Conservation (phyloP, 2,329 filamentous ascomycete species). For the Boeremia exigua region DNA sequence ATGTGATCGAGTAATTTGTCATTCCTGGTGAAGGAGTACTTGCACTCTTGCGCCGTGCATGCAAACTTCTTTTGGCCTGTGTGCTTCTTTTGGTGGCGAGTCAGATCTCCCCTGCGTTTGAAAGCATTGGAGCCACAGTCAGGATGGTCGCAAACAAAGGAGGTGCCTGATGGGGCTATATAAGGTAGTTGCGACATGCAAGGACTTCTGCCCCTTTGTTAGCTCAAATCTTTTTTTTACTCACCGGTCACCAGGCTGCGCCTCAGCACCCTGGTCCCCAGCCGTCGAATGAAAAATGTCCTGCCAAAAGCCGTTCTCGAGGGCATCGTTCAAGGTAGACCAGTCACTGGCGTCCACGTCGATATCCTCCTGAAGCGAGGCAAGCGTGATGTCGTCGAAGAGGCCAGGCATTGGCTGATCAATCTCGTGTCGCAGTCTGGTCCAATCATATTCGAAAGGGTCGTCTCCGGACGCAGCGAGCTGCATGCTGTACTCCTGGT, state of each 20-base stretch:
- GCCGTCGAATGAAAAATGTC: not conserved
- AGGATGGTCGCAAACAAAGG: not conserved
- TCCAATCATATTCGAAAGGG: conserved; percentile 1
- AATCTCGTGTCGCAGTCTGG: not conserved
- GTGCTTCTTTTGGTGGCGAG: conserved; percentile 16
- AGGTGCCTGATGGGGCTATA: too few relatives aligned
- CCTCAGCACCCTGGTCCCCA: not conserved
- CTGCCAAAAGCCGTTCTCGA: conserved; percentile 18
- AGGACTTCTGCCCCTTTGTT: conserved; percentile 24
- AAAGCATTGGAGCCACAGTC: conserved; percentile 7
- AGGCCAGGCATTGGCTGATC: not conserved
- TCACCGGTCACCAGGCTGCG: conserved; percentile 20
- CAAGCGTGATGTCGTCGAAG: not conserved
- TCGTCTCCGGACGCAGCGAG: not conserved
- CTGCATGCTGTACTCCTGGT: conserved; percentile 10
- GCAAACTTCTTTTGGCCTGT: not conserved
- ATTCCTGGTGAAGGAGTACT: conserved; percentile 8
- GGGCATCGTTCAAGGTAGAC: conserved; percentile 6
- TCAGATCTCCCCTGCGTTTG: conserved; percentile 15
- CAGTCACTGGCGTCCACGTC: not conserved
- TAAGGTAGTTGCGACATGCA: too few relatives aligned
- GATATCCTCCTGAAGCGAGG: not conserved
- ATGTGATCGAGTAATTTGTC: conserved; percentile 26
- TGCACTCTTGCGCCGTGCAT: conserved; percentile 18
- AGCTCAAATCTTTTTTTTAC: conserved; percentile 33